Conservation (phyloP, 305 asterid genomes). For the Rubia occidens region DNA sequence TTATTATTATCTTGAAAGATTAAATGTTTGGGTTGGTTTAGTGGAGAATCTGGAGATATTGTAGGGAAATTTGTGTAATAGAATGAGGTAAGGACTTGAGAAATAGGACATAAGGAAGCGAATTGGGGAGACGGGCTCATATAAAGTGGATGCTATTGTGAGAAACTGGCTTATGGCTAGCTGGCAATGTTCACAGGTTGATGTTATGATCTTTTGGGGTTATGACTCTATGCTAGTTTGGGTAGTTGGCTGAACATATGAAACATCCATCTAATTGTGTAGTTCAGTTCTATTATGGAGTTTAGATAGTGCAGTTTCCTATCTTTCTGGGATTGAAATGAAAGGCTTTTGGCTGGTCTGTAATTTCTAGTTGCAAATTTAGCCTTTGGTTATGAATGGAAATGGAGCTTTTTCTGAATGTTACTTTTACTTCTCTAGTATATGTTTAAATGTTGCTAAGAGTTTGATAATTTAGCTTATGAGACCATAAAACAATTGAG, state of each 20-base stretch:
- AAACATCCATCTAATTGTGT: not conserved
- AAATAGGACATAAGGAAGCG: not conserved
- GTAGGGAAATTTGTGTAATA: not conserved
- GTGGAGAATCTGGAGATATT: no score
- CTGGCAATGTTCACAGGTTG: constrained; percentile 34
- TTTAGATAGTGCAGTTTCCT: not conserved
- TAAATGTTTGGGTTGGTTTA: no score
- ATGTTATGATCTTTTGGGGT: not conserved
- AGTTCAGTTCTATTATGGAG: not conserved
- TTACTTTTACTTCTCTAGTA: not conserved
- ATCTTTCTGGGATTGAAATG: constrained; percentile 6
- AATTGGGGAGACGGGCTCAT: not conserved
- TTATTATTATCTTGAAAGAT: not conserved
- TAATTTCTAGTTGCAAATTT: not conserved
- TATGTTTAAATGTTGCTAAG: not conserved
- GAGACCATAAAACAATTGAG: not conserved
- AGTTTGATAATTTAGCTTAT: not conserved
- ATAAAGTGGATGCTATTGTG: not conserved
- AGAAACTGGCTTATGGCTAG: not conserved
- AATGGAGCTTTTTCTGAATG: not conserved
- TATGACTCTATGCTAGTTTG: not conserved
- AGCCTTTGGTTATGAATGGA: not conserved
- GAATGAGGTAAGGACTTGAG: not conserved
- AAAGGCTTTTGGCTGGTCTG: not conserved
- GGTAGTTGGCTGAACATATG: not conserved